Percentiles rank a stretch among this genome's conserved stretches.
phyloP scores from a whole-genome alignment of 805 yeast species.

The Lipomyces oligophaga region DNA sequence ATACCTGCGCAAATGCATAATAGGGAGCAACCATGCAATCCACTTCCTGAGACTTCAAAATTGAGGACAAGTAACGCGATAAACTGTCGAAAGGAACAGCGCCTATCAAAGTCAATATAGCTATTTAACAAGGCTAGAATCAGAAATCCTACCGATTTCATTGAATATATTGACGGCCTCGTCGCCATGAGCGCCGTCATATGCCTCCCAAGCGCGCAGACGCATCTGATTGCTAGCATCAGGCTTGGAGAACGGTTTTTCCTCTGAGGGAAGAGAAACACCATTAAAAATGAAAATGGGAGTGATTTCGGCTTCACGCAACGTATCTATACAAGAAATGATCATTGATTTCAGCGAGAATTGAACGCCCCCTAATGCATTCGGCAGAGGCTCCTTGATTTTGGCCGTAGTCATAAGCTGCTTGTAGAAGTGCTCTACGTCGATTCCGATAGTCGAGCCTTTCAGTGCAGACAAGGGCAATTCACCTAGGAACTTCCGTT shows the following conservation, averaged over 20 bases:
- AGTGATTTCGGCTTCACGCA: constrained; percentile 60
- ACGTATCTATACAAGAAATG: constrained; percentile 58
- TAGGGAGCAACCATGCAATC: constrained; percentile 80
- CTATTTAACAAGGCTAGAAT: not conserved
- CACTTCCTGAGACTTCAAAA: constrained; percentile 52
- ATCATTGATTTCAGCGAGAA: constrained; percentile 53
- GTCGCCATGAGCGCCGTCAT: constrained; percentile 39
- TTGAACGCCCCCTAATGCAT: constrained; percentile 82
- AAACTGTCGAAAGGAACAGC: constrained; percentile 15
- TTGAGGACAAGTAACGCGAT: constrained; percentile 42
- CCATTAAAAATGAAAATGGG: constrained; percentile 82
- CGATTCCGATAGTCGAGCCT: constrained; percentile 74
- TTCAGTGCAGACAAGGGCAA: constrained; percentile 61
- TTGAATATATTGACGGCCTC: constrained; percentile 33
- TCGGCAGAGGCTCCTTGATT: constrained; percentile 63
- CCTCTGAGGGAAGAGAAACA: constrained; percentile 21
- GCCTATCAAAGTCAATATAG: constrained; percentile 1
- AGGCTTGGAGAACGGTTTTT: constrained; percentile 21
- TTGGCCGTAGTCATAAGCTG: constrained; percentile 49
- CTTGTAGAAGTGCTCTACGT: constrained; percentile 72
- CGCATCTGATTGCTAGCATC: constrained; percentile 34
- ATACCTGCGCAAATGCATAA: constrained; percentile 53
- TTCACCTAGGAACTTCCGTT: constrained; percentile 57
- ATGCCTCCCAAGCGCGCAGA: constrained; percentile 44
- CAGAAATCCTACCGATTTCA: constrained; percentile 26